phyloP scores from a whole-genome alignment of 164 flowering plant genomes.

The Chimonanthus praecox region DNA sequence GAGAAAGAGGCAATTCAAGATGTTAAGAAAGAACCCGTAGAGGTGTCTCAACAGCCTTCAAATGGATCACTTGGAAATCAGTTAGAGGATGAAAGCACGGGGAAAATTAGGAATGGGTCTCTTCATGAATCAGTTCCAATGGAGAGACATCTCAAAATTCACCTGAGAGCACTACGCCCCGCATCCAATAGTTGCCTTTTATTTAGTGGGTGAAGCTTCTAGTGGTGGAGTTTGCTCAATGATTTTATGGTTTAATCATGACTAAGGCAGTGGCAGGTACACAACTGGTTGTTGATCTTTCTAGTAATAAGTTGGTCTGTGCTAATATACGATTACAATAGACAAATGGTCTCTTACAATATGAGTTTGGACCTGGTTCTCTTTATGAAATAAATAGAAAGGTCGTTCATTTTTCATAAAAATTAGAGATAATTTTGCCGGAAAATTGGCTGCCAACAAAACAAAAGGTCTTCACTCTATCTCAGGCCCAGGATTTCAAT shows the following conservation, averaged over 20 bases:
- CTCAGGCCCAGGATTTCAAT: too few relatives aligned
- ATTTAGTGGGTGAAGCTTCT: not conserved
- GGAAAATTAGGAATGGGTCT: constrained; percentile 5
- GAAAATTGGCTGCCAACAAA: too few relatives aligned
- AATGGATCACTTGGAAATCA: not conserved
- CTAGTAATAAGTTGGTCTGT: not conserved
- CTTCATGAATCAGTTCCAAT: constrained; percentile 2
- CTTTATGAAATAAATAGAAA: not conserved
- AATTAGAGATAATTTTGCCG: too few relatives aligned
- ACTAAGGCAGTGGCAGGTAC: constrained; percentile 1
- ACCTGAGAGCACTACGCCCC: not conserved
- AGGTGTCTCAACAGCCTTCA: not conserved
- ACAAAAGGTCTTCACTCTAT: too few relatives aligned
- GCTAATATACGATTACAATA: not conserved
- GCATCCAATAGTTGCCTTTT: not conserved
- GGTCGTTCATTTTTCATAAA: too few relatives aligned
- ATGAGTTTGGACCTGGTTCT: not conserved
- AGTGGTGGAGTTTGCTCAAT: not conserved
- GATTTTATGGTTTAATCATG: not conserved
- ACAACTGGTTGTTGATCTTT: not conserved
- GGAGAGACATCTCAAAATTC: constrained; percentile 4
- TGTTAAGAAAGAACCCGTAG: not conserved
- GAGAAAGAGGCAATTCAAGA: constrained; percentile 1
- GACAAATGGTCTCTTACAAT: too few relatives aligned
- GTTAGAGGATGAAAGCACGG: not conserved